Evolutionary conservation across 2,329 filamentous ascomycete genomes (phyloP).

Genomic region (Aureobasidium sp.): DNA sequence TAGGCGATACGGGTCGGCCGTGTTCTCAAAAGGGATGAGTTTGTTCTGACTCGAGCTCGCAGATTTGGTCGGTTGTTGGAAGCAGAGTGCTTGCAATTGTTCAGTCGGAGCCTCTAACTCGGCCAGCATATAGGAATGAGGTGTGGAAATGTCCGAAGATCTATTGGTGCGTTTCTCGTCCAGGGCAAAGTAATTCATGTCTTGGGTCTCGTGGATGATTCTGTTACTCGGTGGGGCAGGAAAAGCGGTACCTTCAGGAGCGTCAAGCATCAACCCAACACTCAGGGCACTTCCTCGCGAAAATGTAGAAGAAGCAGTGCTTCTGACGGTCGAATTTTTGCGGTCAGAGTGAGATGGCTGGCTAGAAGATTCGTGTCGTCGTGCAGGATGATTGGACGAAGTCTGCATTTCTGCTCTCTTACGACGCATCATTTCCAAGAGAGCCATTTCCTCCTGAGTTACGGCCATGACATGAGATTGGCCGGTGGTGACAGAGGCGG

Average conservation of each 20-base stretch:
- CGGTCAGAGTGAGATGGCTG: conserved; percentile 2
- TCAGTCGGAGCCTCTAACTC: conserved; percentile 5
- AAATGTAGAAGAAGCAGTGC: conserved; percentile 7
- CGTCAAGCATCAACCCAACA: conserved; percentile 12
- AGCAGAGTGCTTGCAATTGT: conserved; percentile 1
- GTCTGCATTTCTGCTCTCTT: conserved; percentile 34
- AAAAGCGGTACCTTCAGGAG: conserved; percentile 14
- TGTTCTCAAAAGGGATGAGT: conserved; percentile 16
- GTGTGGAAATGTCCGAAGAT: not conserved
- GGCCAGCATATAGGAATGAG: not conserved
- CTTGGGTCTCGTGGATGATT: not conserved
- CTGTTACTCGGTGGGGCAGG: conserved; percentile 13
- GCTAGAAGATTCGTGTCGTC: not conserved
- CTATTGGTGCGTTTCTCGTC: not conserved
- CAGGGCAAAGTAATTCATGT: not conserved
- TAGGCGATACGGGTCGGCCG: conserved; percentile 18
- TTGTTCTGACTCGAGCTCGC: conserved; percentile 13
- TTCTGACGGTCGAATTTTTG: not conserved
- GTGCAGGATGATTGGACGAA: not conserved
- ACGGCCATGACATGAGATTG: conserved; percentile 36
- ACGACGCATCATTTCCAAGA: conserved; percentile 44
- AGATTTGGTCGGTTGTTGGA: conserved; percentile 9
- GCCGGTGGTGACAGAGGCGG: conserved; percentile 15
- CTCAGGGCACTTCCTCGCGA: conserved; percentile 7
- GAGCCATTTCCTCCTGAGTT: conserved; percentile 43